A percentile compares a stretch with the other conserved stretches of the same genome.
These are phyloP conservation scores for Trichoderma oligosporum DNA, from an alignment of 2,329 filamentous ascomycete species.

Conservation along the genomic window DNA sequence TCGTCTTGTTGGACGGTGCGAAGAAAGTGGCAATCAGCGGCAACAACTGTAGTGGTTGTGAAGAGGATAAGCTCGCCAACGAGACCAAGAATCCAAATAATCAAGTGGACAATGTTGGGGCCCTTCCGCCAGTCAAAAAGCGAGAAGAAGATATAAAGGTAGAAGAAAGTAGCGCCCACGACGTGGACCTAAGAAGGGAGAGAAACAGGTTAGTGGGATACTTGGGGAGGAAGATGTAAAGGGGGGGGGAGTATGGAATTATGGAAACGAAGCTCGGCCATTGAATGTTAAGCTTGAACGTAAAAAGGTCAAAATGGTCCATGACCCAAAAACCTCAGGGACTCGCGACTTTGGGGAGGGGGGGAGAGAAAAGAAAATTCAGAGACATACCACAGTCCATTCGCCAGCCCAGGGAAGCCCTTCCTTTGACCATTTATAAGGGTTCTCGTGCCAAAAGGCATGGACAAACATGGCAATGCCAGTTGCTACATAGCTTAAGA, in stretches of 20 bases:
- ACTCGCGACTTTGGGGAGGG: no score
- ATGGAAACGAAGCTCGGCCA: not conserved
- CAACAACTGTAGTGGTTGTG: slow-evolving; percentile 62
- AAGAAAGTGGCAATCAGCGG: slow-evolving; percentile 64
- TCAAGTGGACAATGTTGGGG: slow-evolving; percentile 73
- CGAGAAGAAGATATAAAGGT: slow-evolving; percentile 79
- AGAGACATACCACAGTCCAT: slow-evolving; percentile 63
- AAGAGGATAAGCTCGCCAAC: slow-evolving; percentile 70
- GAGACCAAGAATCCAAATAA: slow-evolving; percentile 73
- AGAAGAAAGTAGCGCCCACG: slow-evolving; percentile 79
- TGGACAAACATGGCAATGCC: slow-evolving; percentile 70
- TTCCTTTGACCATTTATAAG: slow-evolving; percentile 37
- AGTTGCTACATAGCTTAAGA: slow-evolving; percentile 73
- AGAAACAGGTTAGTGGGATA: slow-evolving; percentile 5
- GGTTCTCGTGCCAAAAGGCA: slow-evolving; percentile 52
- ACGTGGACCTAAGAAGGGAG: slow-evolving; percentile 68
- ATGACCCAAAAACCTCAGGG: no score
- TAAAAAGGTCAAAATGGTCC: no score
- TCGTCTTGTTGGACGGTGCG: slow-evolving; percentile 30
- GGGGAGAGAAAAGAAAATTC: not conserved
- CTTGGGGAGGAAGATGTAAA: not conserved
- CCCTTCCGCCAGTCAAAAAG: slow-evolving; percentile 79
- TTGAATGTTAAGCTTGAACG: no score
- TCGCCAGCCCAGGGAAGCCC: slow-evolving; percentile 72
- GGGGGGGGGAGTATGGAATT: not conserved